These are phyloP conservation scores for Kluyveromyces dobzhanskii DNA, from an alignment of 805 yeast species.

Conservation along the genomic window DNA sequence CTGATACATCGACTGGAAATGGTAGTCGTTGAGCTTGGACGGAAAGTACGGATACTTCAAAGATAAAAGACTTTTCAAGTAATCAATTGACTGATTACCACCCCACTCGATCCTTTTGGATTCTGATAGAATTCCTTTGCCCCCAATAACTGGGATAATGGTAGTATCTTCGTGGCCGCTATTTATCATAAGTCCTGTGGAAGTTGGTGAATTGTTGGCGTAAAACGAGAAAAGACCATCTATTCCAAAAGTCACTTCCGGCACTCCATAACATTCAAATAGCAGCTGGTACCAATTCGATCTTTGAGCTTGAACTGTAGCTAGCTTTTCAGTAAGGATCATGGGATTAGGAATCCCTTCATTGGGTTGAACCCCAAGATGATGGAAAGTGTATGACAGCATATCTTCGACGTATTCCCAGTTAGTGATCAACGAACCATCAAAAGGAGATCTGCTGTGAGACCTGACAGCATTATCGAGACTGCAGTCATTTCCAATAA, in stretches of 20 bases:
- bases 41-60: constrained; percentile 93
- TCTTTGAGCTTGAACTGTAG: constrained; percentile 63
- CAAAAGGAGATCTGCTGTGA: constrained; percentile 72
- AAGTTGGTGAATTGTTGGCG: constrained; percentile 35
- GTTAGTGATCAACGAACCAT: constrained; percentile 77
- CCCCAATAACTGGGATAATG: constrained; percentile 72
- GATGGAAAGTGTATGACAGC: constrained; percentile 76
- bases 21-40: constrained; percentile 51
- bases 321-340: constrained; percentile 70
- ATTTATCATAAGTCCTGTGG: constrained; percentile 68
- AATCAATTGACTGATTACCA: constrained; percentile 64
- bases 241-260: constrained; percentile 71
- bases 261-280: constrained; percentile 75
- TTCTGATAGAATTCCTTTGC: constrained; percentile 54
- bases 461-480: constrained; percentile 62
- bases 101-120: constrained; percentile 89
- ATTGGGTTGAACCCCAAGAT: constrained; percentile 53
- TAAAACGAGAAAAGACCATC: constrained; percentile 75
- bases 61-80: constrained; percentile 51
- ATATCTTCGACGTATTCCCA: constrained; percentile 87
- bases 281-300: constrained; percentile 68
- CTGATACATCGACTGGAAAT: constrained; percentile 58
- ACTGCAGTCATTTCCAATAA: constrained; percentile 76
- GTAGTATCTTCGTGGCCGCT: constrained; percentile 79
- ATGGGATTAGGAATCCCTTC: constrained; percentile 68